Evolutionary conservation across 176 grass and related monocot genomes (phyloP).

Genomic region (Alloteropsis semialata): DNA sequence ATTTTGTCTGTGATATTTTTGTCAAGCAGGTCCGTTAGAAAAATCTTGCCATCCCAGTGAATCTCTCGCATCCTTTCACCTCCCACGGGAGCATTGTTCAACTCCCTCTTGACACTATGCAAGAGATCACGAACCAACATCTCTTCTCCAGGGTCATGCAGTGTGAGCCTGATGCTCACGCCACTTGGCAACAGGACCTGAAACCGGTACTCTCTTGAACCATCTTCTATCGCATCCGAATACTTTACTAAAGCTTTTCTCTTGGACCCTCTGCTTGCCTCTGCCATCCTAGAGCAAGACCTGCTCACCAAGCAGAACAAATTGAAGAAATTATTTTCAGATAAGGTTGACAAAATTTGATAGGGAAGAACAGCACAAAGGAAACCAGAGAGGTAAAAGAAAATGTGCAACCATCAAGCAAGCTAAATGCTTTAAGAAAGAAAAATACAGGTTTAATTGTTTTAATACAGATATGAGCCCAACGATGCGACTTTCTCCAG

Average conservation of each 20-base stretch:
- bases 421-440: background rate
- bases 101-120: slow-evolving; percentile 6
- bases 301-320: background rate
- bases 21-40: slow-evolving; percentile 28
- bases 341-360: background rate
- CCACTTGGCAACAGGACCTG: slow-evolving; percentile 43
- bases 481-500: background rate
- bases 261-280: background rate
- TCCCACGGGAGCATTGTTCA: background rate
- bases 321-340: background rate
- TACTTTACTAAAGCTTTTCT: background rate
- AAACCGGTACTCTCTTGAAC: slow-evolving; percentile 21
- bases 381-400: background rate
- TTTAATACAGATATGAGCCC: background rate
- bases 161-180: background rate
- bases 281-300: background rate
- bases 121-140: slow-evolving; percentile 36
- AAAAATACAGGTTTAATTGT: background rate
- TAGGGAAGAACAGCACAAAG: background rate
- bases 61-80: background rate
- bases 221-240: background rate
- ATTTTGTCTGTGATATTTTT: slow-evolving; percentile 16
- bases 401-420: background rate
- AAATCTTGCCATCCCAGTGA: slow-evolving; percentile 18
- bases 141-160: background rate